Evolutionary conservation across 495 filamentous ascomycete species (phyloP), one percentile per base, ranked within the genome.

Genomic region (Aspergillus funiculosus): DNA sequence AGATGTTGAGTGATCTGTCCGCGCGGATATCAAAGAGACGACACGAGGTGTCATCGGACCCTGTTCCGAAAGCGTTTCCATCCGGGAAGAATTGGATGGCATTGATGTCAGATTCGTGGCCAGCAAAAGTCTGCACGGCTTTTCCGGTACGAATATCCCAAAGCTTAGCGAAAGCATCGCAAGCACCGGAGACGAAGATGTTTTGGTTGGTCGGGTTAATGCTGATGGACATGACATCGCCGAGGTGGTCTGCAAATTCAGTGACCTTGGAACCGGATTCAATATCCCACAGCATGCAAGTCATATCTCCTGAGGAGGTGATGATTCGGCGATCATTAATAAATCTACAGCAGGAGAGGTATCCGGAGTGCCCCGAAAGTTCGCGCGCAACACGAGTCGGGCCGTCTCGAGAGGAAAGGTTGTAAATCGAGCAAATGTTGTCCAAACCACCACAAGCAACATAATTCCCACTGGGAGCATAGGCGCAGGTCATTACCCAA

Each of bases 351-450:
- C 92, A 98, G 22, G 89, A 95, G 28, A 98, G 81, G 58, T 98
- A 98, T 26, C 92, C 92, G 15, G 91, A 94, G 65, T 98, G 92
- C 24, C 92, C 94, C 19, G 94, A 97, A 21, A 98, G 78, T 65
- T 98, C 92, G 42, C 92, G 84, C 54, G 92, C 92, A 50, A 97
- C 94, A 39, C 92, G 86, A 37, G 94, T 97, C 4, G 92, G 92
- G 15, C 92, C 92, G 59, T 98, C 92, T 48, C 92, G 82, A 51
- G 90, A 89, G 22, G 90, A 92, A 47, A 98, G 82, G 70, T 98
- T 98, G 76, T 98, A 98, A 59, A 98, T 95, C 50, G 92, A 97
- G 77, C 92, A 97, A 61, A 98, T 98, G 71, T 98, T 98, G 67
- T 98, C 92, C 42, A 98, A 77, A 73, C 92, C 92, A 74, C 92